Percentiles rank a stretch among this genome's conserved stretches.
These are phyloP conservation scores for Tulasnella sp. DNA, from an alignment of 768 basidiomycete species.

Conservation along the genomic window DNA sequence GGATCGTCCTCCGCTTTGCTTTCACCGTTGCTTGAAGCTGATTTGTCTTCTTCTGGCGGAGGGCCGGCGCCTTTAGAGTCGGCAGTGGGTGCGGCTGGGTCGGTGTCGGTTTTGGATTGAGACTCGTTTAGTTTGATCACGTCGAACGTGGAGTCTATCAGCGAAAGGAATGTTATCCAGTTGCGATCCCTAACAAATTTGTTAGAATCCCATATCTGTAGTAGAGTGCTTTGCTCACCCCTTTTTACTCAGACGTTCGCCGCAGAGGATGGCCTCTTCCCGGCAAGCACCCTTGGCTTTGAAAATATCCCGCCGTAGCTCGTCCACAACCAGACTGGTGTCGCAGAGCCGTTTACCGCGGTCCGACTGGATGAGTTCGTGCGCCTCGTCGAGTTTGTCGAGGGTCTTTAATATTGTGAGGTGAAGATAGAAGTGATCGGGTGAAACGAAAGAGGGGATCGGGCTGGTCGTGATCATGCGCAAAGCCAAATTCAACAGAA, in stretches of 20 bases:
- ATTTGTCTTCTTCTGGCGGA: background rate
- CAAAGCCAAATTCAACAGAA: conserved; percentile 69
- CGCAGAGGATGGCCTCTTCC: conserved; percentile 52
- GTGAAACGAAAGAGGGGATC: conserved; percentile 47
- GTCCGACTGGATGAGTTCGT: conserved; percentile 54
- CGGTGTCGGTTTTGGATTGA: background rate
- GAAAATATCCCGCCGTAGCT: conserved; percentile 56
- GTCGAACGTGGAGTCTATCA: conserved; percentile 56
- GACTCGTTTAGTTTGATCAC: conserved; percentile 23
- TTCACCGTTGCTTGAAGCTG: background rate
- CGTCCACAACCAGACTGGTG: conserved; percentile 61
- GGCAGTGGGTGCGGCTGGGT: conserved; percentile 10
- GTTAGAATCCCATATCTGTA: background rate
- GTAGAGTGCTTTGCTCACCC: conserved; percentile 32
- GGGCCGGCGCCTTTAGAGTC: background rate
- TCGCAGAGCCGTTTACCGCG: conserved; percentile 55
- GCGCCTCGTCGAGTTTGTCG: conserved; percentile 58
- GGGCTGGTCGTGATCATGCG: conserved; percentile 41
- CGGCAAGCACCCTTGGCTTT: conserved; percentile 37
- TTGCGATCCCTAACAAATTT: conserved; percentile 57
- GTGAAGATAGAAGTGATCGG: conserved; percentile 72
- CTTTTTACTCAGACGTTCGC: conserved; percentile 22
- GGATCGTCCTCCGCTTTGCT: conserved; percentile 13
- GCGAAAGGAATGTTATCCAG: conserved; percentile 71
- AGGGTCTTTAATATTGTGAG: conserved; percentile 55